These are phyloP conservation scores for Ceratocystis destructans DNA, from an alignment of 2,329 filamentous ascomycete species.

Conservation along the genomic window DNA sequence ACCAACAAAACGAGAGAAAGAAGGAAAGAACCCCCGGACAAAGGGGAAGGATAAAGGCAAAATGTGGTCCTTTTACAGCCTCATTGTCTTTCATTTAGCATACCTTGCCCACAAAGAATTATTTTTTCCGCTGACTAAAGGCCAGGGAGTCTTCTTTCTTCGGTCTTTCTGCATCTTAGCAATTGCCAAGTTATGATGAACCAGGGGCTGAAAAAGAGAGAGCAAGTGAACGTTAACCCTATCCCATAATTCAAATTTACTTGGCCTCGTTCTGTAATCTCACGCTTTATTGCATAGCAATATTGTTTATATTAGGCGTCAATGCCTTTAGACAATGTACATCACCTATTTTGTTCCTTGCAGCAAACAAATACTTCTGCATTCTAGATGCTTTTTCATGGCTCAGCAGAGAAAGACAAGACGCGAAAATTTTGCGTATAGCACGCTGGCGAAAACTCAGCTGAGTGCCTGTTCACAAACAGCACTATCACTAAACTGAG, in stretches of 20 bases:
- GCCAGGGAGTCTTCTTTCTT: no score
- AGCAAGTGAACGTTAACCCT: no score
- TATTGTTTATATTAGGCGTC: background rate
- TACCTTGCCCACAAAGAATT: background rate
- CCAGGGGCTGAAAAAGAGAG: no score
- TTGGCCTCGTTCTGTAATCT: background rate
- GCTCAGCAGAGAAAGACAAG: background rate
- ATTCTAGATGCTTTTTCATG: background rate
- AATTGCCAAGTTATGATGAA: no score
- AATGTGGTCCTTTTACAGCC: background rate
- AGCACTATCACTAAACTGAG: background rate
- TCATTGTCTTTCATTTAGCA: background rate
- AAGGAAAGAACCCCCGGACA: constrained; percentile 5
- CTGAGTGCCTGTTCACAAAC: background rate
- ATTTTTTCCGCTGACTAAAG: background rate
- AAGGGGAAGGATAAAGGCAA: background rate
- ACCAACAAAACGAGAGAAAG: background rate
- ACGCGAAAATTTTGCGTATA: background rate
- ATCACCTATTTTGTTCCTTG: background rate
- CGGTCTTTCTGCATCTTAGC: no score
- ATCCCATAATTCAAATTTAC: no score
- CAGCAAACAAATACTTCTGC: background rate
- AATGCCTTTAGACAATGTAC: background rate
- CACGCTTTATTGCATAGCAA: background rate
- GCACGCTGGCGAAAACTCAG: background rate